These are phyloP conservation scores for Lactarius tabidus DNA, from an alignment of 768 basidiomycete genomes.

Conservation along the genomic window DNA sequence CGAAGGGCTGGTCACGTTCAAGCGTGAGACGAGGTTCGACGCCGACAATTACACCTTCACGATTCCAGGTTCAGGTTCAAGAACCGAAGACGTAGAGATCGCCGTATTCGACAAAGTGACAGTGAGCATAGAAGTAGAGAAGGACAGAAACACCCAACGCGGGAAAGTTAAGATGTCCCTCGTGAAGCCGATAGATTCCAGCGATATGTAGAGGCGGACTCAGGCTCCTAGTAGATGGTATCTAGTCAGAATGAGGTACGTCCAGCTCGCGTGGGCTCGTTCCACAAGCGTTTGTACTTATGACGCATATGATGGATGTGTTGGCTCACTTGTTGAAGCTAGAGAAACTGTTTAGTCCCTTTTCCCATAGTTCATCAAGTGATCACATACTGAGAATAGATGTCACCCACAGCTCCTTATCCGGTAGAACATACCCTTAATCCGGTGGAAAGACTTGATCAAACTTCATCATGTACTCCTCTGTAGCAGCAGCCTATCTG, in stretches of 20 bases:
- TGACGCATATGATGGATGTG: too few relatives aligned
- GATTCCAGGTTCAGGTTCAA: constrained; percentile 44
- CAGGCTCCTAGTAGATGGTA: not conserved
- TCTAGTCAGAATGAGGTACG: not conserved
- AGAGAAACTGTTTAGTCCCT: too few relatives aligned
- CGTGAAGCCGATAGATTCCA: constrained; percentile 59
- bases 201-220: constrained; percentile 33
- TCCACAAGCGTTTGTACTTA: not conserved
- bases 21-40: constrained; percentile 84
- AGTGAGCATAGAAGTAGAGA: constrained; percentile 90
- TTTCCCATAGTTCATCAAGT: too few relatives aligned
- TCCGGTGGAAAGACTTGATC: too few relatives aligned
- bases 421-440: too few relatives aligned
- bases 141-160: constrained; percentile 89
- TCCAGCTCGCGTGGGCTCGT: not conserved
- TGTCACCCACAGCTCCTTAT: too few relatives aligned
- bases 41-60: constrained; percentile 85
- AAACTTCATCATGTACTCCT: too few relatives aligned
- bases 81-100: constrained; percentile 50
- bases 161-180: constrained; percentile 86
- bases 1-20: constrained; percentile 93
- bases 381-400: too few relatives aligned
- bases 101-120: constrained; percentile 91
- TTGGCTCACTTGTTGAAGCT: too few relatives aligned
- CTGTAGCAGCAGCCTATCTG: too few relatives aligned